These are phyloP conservation scores for Jaminaea rosea DNA, from an alignment of 1,284 basidiomycete species.

Conservation along the genomic window DNA sequence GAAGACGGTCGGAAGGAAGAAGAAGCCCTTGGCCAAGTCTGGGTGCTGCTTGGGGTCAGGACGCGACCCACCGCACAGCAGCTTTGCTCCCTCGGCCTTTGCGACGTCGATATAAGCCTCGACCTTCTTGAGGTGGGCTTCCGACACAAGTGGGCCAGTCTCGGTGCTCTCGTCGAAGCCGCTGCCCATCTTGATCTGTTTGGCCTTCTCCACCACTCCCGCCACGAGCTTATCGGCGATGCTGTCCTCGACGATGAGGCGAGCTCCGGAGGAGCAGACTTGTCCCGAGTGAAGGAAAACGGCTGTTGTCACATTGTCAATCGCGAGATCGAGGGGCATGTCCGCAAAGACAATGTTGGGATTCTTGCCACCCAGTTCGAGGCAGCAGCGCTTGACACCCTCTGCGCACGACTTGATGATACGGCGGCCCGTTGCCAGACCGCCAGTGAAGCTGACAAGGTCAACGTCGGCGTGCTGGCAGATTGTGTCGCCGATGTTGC, in stretches of 20 bases:
- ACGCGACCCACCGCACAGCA: slow-evolving; percentile 33
- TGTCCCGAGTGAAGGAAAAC: slow-evolving; percentile 46
- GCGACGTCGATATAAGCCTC: slow-evolving; percentile 36
- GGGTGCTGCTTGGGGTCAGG: slow-evolving; percentile 31
- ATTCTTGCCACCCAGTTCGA: slow-evolving; percentile 47
- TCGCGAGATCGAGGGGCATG: slow-evolving; percentile 40
- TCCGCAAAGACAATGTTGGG: slow-evolving; percentile 46
- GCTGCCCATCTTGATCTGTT: slow-evolving; percentile 38
- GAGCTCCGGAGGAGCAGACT: slow-evolving; percentile 43
- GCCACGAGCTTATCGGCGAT: slow-evolving; percentile 42
- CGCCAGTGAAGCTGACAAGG: slow-evolving; percentile 45
- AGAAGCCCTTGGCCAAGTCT: slow-evolving; percentile 40
- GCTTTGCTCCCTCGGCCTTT: slow-evolving; percentile 32
- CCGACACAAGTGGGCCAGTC: slow-evolving; percentile 43
- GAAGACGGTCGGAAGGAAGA: slow-evolving; percentile 44
- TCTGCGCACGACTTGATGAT: slow-evolving; percentile 38
- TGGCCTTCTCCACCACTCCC: slow-evolving; percentile 40
- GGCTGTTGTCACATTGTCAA: slow-evolving; percentile 43
- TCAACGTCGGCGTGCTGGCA: slow-evolving; percentile 40
- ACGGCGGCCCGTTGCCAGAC: slow-evolving; percentile 37
- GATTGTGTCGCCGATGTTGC: slow-evolving; percentile 33
- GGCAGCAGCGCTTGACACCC: slow-evolving; percentile 42
- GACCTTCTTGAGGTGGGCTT: slow-evolving; percentile 36
- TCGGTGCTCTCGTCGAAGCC: slow-evolving; percentile 34
- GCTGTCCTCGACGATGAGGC: slow-evolving; percentile 44